These are phyloP conservation scores for Chlamydomonas eustigma DNA, from an alignment of 139 green algal species.

Conservation along the genomic window DNA sequence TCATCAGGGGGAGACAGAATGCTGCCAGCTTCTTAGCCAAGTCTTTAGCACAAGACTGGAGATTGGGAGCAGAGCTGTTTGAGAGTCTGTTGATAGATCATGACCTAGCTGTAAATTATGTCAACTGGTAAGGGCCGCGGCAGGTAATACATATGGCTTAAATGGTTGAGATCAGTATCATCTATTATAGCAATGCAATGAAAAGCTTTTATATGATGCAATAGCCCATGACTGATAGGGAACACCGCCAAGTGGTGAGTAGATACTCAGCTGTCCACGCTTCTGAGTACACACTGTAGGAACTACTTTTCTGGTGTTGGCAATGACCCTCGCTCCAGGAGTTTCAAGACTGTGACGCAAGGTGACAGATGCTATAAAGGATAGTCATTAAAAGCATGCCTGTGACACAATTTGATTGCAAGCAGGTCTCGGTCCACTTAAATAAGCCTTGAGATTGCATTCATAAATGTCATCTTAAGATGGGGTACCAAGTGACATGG, in stretches of 20 bases:
- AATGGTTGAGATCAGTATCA: background rate
- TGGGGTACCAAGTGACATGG: background rate
- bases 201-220: too few relatives aligned
- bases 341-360: slow-evolving; percentile 57
- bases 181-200: too few relatives aligned
- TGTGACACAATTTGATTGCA: background rate
- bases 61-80: slow-evolving; percentile 68
- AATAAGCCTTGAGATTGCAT: background rate
- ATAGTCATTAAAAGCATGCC: background rate
- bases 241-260: too few relatives aligned
- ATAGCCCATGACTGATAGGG: too few relatives aligned
- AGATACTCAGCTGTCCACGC: too few relatives aligned
- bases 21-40: slow-evolving; percentile 50
- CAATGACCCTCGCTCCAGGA: slow-evolving; percentile 44
- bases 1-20: slow-evolving; percentile 63
- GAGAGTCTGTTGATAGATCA: slow-evolving; percentile 70
- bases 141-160: background rate
- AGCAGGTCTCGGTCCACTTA: background rate
- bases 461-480: background rate
- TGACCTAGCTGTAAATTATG: slow-evolving; percentile 63
- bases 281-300: background rate
- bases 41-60: slow-evolving; percentile 72
- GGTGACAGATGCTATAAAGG: background rate
- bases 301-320: slow-evolving; percentile 27
- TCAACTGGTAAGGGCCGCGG: slow-evolving; percentile 67